Conservation (phyloP, 2,329 filamentous ascomycete species). For the Alternaria incomplexa region DNA sequence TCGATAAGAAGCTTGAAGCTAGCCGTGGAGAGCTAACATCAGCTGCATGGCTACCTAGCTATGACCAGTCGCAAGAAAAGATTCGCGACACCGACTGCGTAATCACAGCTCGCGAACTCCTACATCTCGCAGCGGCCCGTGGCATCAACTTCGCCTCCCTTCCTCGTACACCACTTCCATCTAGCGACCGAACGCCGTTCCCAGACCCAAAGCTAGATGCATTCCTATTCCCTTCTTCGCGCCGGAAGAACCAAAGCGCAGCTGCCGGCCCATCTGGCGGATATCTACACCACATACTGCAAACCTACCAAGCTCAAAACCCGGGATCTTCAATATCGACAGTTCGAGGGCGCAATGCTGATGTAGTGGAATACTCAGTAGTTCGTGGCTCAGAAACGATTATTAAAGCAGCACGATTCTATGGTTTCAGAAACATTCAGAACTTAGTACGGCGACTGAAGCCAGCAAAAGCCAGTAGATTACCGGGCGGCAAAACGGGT, state of each 20-base stretch:
- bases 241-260: conserved; percentile 51
- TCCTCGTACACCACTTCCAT: conserved; percentile 62
- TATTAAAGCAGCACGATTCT: conserved; percentile 73
- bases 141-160: conserved; percentile 77
- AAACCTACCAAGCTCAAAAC: conserved; percentile 72
- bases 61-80: conserved; percentile 28
- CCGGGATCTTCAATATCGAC: conserved; percentile 75
- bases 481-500: conserved; percentile 43
- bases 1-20: conserved; percentile 98
- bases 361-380: conserved; percentile 86
- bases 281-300: conserved; percentile 83
- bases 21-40: conserved; percentile 92
- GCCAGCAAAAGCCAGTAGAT: conserved; percentile 72
- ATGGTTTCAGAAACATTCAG: conserved; percentile 97
- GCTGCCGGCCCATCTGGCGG: conserved; percentile 84
- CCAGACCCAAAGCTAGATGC: conserved; percentile 72
- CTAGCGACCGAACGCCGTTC: conserved; percentile 63
- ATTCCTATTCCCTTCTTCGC: conserved; percentile 71
- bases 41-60: conserved; percentile 65
- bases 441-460: conserved; percentile 94
- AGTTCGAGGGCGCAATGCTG: conserved; percentile 81
- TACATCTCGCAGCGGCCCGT: conserved; percentile 85
- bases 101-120: conserved; percentile 92
- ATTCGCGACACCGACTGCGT: conserved; percentile 95
- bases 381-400: conserved; percentile 54